Evolutionary conservation across 805 yeast genomes (phyloP).

Genomic region (Metschnikowia anglica): DNA sequence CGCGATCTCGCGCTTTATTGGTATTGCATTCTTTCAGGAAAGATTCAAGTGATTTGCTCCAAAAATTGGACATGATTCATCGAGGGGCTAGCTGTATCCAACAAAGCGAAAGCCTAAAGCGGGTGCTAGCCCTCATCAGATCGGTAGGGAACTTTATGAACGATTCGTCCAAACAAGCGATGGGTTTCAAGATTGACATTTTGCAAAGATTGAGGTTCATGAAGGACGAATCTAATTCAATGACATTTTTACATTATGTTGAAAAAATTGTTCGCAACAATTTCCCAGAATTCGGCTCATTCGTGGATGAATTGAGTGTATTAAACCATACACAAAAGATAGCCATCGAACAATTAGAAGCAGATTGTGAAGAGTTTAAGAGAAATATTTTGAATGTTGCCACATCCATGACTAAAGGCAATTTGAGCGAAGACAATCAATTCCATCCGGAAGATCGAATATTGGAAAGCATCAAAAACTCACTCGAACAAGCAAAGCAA

Average conservation of each 20-base stretch:
- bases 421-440: slow-evolving; percentile 70
- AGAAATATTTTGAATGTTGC: slow-evolving; percentile 66
- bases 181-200: slow-evolving; percentile 89
- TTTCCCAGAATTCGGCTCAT: slow-evolving; percentile 74
- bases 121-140: slow-evolving; percentile 77
- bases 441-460: slow-evolving; percentile 86
- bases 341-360: slow-evolving; percentile 76
- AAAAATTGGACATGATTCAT: slow-evolving; percentile 62
- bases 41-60: slow-evolving; percentile 61
- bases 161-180: slow-evolving; percentile 85
- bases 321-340: slow-evolving; percentile 64
- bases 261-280: slow-evolving; percentile 83
- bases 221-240: slow-evolving; percentile 82
- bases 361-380: slow-evolving; percentile 66
- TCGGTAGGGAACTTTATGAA: slow-evolving; percentile 97
- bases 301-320: slow-evolving; percentile 69
- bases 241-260: slow-evolving; percentile 89
- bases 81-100: slow-evolving; percentile 67
- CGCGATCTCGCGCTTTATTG: slow-evolving; percentile 62
- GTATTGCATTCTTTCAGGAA: slow-evolving; percentile 57
- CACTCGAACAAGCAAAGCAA: slow-evolving; percentile 70
- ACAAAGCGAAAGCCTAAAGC: slow-evolving; percentile 63
- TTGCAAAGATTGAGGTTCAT: slow-evolving; percentile 85
- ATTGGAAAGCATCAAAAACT: slow-evolving; percentile 57
- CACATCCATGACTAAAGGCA: slow-evolving; percentile 76